These are phyloP conservation scores for Cylindrodendrum hubeiense DNA, from an alignment of 2,329 filamentous ascomycete species.

Conservation along the genomic window DNA sequence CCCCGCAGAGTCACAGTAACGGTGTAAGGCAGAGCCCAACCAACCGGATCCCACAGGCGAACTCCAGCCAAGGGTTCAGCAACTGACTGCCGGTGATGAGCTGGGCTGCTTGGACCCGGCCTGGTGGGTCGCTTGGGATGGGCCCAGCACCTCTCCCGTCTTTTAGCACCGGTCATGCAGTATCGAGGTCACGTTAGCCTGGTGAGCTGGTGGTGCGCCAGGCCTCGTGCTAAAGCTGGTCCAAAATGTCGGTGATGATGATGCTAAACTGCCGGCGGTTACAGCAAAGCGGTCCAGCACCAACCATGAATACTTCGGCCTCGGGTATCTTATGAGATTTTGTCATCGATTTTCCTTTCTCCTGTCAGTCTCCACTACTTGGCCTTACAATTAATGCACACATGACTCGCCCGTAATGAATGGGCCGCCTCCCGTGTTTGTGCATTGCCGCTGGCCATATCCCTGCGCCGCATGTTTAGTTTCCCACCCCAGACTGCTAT, in stretches of 20 bases:
- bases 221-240: background rate
- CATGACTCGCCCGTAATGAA: constrained; percentile 16
- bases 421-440: background rate
- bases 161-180: constrained; percentile 7
- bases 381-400: constrained; percentile 1
- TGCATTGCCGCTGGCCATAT: constrained; percentile 11
- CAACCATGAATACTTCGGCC: background rate
- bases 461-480: background rate
- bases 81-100: constrained; percentile 3
- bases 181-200: background rate
- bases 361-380: background rate
- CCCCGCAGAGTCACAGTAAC: background rate
- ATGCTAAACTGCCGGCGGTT: background rate
- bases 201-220: background rate
- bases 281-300: background rate
- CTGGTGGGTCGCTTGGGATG: constrained; percentile 5
- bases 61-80: background rate
- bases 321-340: background rate
- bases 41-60: constrained; percentile 1
- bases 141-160: constrained; percentile 2
- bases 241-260: constrained; percentile 17
- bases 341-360: background rate
- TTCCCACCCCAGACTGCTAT: background rate
- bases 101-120: background rate
- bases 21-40: constrained; percentile 7